Evolutionary conservation across 2,329 filamentous ascomycete genomes (phyloP), one percentile per base, ranked within the genome.

Genomic region (Neoscytalidium dimidiatum): DNA sequence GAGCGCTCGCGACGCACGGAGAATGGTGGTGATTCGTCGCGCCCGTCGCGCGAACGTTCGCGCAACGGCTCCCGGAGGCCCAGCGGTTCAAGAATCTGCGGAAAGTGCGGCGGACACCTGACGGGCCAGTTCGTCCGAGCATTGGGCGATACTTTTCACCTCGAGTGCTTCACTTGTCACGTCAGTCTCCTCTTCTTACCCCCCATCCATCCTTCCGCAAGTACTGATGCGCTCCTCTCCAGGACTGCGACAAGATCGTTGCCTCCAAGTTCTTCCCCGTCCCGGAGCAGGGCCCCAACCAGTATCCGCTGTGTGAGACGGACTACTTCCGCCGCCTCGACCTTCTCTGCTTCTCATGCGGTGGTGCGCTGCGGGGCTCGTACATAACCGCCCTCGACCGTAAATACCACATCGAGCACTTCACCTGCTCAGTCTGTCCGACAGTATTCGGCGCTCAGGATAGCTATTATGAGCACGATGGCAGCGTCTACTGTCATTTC

Each of bases 361-460:
- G 93, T 69, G 92, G 93, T 66, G 95, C 95, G 53, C 85, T 99
- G 21, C 90, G 95, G 67, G 95, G 95, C 52, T 98, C 95, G 4
- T 99, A 99, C 80, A 99, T 99, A 74, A 99, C 95, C 17, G 95
- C 95, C 3, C 85, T 99, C 62, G 95, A 99, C 71, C 92, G 92
- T 72, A 99, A 99, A 81, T 99, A 99, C 78, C 95, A 97, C 79
- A 96, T 99, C 70, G 94, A 98, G 77, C 95, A 99, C 80, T 99
- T 99, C 74, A 99, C 95, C 41, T 99, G 95, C 80, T 98, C 94
- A 11, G 88, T 97, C 33, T 99, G 95, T 75, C 91, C 94, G 4
- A 98, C 95, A 1, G 91, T 98, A n/a, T 99, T 99, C 75, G 95
- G 95, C 60, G 95, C 95, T 6, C 92, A 96, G 73, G 95, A 99